phyloP scores from a whole-genome alignment of 2,329 filamentous ascomycete species.

The Diplodia sapinea region DNA sequence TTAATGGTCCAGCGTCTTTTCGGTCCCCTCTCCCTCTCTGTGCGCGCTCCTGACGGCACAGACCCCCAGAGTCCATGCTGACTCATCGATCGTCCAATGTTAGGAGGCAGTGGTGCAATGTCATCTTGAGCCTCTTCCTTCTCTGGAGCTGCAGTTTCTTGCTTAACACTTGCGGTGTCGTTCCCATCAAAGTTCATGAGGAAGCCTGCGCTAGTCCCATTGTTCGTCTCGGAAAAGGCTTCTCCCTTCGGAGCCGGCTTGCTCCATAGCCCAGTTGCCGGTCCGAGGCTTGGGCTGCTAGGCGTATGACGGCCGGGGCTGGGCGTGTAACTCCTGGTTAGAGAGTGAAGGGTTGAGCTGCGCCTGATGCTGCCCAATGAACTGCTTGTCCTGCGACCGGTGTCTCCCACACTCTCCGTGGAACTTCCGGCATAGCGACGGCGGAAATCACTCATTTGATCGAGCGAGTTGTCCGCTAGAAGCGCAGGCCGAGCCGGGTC shows the following conservation, averaged over 20 bases:
- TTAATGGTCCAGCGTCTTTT: slow-evolving; percentile 54
- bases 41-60: slow-evolving; percentile 41
- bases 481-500: slow-evolving; percentile 46
- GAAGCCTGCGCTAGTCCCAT: slow-evolving; percentile 43
- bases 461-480: slow-evolving; percentile 9
- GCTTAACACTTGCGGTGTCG: not conserved
- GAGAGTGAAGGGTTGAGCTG: slow-evolving; percentile 38
- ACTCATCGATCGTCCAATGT: slow-evolving; percentile 35
- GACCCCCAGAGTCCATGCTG: slow-evolving; percentile 53
- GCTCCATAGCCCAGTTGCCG: slow-evolving; percentile 50
- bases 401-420: slow-evolving; percentile 41
- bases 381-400: slow-evolving; percentile 43
- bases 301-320: slow-evolving; percentile 35
- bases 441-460: slow-evolving; percentile 18
- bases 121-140: slow-evolving; percentile 41
- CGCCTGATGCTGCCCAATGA: slow-evolving; percentile 50
- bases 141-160: slow-evolving; percentile 34
- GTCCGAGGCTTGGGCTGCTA: slow-evolving; percentile 35
- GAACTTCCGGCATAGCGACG: slow-evolving; percentile 40
- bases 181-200: slow-evolving; percentile 42
- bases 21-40: slow-evolving; percentile 46
- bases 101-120: slow-evolving; percentile 40
- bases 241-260: slow-evolving; percentile 37
- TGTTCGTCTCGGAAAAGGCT: slow-evolving; percentile 34
- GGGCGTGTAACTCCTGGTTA: slow-evolving; percentile 38